Base-by-base conservation (phyloP, 176 grass and related monocot species). In the Oryza longistaminata region DNA sequence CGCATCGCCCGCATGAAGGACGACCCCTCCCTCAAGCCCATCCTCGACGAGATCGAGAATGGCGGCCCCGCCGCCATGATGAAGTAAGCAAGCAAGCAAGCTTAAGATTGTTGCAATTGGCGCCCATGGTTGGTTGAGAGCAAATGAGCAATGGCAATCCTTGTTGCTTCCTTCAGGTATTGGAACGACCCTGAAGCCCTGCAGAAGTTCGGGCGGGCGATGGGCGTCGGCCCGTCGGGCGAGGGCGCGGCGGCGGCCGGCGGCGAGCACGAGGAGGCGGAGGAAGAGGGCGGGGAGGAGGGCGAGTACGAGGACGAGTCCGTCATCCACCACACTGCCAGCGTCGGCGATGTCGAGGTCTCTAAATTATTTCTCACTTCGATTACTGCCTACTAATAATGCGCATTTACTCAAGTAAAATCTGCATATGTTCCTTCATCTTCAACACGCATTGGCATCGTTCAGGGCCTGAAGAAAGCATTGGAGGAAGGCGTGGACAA, bases 151-250 rank as follows among this genome's bases (percentile, higher is more conserved):
- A 40, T 1, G 33, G 12, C 24, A 26, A 37, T 37, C 0, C 35
- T 43, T 35, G 11, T 55, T 55, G 17, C 66, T 31, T 87, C 78
- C 66, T 31, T 87, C 78, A 97, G 95, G 82, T 95, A 94, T 62
- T 99, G 96, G 96, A 99, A 99, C 77, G 90, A 99, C 39, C 93
- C 93, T 21, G 87, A 96, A 76, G 93, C 94, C n/a, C 90, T 99
- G 85, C 86, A 95, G 75, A 99, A 96, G 89, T 88, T 99, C 49
- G 93, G 96, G 2, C 88, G 85, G n/a, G 91, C 90, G 5, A 96
- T 99, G 93, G 93, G 90, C 26, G 83, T 94, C 26, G 91, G 87
- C 9, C 60, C 88, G 70, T 84, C 64, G 9, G 25, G 76, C 33
- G 85, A 80, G 39, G 83, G 70, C 35, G 55, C 71, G 11, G 79